These are phyloP conservation scores for Melampsora americana DNA, from an alignment of 1,284 basidiomycete genomes.

Conservation along the genomic window DNA sequence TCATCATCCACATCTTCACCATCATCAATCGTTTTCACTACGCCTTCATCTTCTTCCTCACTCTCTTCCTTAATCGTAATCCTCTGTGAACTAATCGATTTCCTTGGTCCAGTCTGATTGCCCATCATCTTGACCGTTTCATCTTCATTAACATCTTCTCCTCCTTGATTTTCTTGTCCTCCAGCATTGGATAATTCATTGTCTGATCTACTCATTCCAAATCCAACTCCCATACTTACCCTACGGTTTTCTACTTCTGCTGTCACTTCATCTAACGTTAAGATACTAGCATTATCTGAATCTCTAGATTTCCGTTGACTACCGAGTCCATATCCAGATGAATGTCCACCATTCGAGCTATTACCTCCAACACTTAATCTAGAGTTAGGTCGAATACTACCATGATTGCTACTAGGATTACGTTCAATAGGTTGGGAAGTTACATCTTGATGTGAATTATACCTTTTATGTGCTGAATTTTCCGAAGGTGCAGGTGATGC, in stretches of 20 bases:
- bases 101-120: slow-evolving; percentile 1
- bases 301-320: slow-evolving; percentile 59
- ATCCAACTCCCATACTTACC: slow-evolving; percentile 55
- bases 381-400: not conserved
- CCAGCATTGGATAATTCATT: slow-evolving; percentile 47
- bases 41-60: slow-evolving; percentile 48
- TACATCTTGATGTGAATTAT: not conserved
- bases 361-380: not conserved
- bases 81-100: not conserved
- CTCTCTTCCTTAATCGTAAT: not conserved
- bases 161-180: slow-evolving; percentile 47
- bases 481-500: not conserved
- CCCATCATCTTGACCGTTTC: slow-evolving; percentile 54
- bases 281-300: slow-evolving; percentile 81
- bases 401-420: not conserved
- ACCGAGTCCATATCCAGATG: not conserved
- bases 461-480: not conserved
- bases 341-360: not conserved
- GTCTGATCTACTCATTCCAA: slow-evolving; percentile 53
- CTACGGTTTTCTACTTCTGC: slow-evolving; percentile 86
- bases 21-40: slow-evolving; percentile 54
- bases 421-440: slow-evolving; percentile 3
- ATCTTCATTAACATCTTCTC: slow-evolving; percentile 51
- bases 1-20: slow-evolving; percentile 55
- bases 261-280: slow-evolving; percentile 97